A percentile compares a stretch with the other conserved stretches of the same genome.
Evolutionary conservation across 2,329 filamentous ascomycete species (phyloP).

Genomic region (Lachnellula arida): DNA sequence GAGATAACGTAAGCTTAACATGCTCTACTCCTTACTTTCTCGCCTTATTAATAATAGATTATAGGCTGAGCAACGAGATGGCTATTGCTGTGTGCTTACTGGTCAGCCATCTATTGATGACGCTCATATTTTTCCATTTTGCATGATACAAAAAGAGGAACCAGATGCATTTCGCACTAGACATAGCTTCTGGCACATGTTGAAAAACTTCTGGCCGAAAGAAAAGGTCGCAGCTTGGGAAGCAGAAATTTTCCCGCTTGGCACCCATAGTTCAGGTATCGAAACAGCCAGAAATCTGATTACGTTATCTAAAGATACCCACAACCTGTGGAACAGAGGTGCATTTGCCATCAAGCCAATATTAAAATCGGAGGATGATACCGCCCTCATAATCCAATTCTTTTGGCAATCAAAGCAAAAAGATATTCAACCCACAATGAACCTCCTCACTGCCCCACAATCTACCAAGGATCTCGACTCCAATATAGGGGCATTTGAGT

Average conservation of each 20-base stretch:
- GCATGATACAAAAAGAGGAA: conserved; percentile 1
- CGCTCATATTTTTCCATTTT: conserved; percentile 15
- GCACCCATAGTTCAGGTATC: conserved; percentile 1
- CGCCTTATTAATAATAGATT: conserved; percentile 1
- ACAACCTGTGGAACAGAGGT: conserved; percentile 10
- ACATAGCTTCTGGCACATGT: conserved; percentile 9
- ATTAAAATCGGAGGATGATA: conserved; percentile 9
- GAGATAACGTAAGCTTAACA: background rate
- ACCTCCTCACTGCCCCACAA: conserved; percentile 11
- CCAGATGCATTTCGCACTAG: conserved; percentile 8
- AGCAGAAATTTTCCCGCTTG: conserved; percentile 13
- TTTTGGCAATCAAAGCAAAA: conserved; percentile 16
- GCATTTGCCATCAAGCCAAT: conserved; percentile 18
- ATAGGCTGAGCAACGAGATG: conserved; percentile 10
- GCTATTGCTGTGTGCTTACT: conserved; percentile 14
- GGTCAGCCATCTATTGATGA: conserved; percentile 3
- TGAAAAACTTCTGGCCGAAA: conserved; percentile 13
- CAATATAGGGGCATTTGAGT: conserved; percentile 4
- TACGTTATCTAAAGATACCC: conserved; percentile 5
- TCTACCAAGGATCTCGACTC: conserved; percentile 11
- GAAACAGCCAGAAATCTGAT: conserved; percentile 13
- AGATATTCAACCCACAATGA: conserved; percentile 5
- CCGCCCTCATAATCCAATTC: conserved; percentile 13
- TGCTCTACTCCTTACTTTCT: background rate
- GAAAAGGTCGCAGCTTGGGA: conserved; percentile 16